Base-by-base conservation (phyloP, 2,329 filamentous ascomycete species). In the Alternaria alternata region DNA sequence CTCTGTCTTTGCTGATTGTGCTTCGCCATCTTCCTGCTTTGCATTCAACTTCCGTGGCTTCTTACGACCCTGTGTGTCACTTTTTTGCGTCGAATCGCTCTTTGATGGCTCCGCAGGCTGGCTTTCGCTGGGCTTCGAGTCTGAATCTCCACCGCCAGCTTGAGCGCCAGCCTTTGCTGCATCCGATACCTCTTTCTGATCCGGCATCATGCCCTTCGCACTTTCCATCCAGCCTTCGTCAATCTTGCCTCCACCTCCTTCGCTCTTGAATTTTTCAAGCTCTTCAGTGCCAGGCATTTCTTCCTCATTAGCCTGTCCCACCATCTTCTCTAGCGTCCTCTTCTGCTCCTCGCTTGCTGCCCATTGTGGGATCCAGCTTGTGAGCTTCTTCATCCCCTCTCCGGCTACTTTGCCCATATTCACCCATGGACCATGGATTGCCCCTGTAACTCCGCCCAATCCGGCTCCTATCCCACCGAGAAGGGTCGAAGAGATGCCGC, bases 381-480 rank as follows among this genome's bases (percentile, higher is more conserved):
- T 61, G 7, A 68, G 51, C 7, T 68, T 68, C 26, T 59, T 60
- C 41, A 70, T 62, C 1, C 66, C 64, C 24, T 70, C 67, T 11
- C 65, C 57, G 6, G 62, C 66, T 32, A 63, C 51, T 44, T 67
- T 63, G 26, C 51, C 55, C 49, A 64, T 59, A 28, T 61, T 62
- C 39, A 56, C 60, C 11, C 60, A 66, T 4, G 57, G 66, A 26
- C 68, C 68, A 51, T 64, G 63, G 18, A 62, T 41, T 9, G 61
- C 64, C 38, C 68, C 69, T 2, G 68, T 65, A 5, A 65, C 69
- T 5, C 65, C 60, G 20, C 66, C 64, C 22, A 66, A 28, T 0
- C 64, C 68, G 18, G 66, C 66, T n/a, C 70, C 66, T 8, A 73
- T 41, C 5, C 68, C 62, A 16, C 63, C 61, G 2, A 69, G 61